phyloP scores from a whole-genome alignment of 2,329 filamentous ascomycete genomes.

The Chaetothyriales sp. region DNA sequence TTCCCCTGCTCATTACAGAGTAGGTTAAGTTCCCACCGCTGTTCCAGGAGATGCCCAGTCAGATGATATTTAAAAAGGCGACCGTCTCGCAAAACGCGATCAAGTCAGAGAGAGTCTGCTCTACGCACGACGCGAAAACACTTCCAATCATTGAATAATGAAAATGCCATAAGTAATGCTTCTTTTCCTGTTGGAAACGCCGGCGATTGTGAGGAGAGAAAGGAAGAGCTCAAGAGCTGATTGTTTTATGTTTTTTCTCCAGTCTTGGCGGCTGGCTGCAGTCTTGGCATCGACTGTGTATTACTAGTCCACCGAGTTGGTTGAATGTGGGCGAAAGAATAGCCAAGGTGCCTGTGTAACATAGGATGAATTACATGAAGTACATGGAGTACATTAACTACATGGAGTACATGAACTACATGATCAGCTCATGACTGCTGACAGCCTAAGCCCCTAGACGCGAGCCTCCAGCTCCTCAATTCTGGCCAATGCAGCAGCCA shows the following conservation, averaged over 20 bases:
- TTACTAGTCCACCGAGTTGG: too few species aligned
- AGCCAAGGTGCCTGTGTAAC: not conserved
- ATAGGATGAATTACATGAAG: not conserved
- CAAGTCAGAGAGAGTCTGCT: not conserved
- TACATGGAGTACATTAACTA: not conserved
- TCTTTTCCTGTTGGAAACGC: constrained; percentile 8
- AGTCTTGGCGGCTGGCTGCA: not conserved
- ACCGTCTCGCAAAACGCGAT: constrained; percentile 1
- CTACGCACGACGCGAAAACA: not conserved
- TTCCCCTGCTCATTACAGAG: constrained; percentile 19
- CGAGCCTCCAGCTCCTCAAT: not conserved
- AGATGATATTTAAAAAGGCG: constrained; percentile 12
- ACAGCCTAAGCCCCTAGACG: not conserved
- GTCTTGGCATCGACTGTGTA: too few species aligned
- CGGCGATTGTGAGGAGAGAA: constrained; percentile 16
- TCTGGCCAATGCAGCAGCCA: constrained; percentile 3
- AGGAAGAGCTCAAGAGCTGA: constrained; percentile 15
- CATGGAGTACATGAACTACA: not conserved
- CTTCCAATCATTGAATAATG: not conserved
- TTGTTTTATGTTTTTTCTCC: not conserved
- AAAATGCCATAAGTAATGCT: not conserved
- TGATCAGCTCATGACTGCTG: not conserved
- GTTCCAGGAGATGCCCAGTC: constrained; percentile 15
- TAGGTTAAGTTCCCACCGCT: constrained; percentile 13
- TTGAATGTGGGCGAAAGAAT: too few species aligned